phyloP scores from a whole-genome alignment of 1,284 basidiomycete species.

The Gastroboletus turbinatus region DNA sequence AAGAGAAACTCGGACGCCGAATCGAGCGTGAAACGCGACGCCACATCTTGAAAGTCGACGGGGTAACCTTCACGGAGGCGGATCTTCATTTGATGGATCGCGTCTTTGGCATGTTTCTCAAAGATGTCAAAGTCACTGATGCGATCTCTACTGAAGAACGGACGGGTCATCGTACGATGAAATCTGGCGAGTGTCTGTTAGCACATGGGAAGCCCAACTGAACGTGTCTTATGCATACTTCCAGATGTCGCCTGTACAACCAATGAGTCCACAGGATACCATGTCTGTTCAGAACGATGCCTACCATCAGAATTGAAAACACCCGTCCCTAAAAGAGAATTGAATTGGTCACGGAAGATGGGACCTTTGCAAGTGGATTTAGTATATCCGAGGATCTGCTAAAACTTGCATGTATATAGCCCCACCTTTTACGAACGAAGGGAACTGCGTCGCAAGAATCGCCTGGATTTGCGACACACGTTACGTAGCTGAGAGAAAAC shows the following conservation, averaged over 20 bases:
- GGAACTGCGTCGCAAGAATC: constrained; percentile 40
- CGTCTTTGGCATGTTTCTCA: constrained; percentile 45
- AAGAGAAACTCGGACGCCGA: constrained; percentile 53
- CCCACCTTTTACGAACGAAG: constrained; percentile 44
- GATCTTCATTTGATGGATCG: constrained; percentile 40
- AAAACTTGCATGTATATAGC: background rate
- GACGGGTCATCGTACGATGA: constrained; percentile 57
- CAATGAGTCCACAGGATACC: background rate
- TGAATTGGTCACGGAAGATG: constrained; percentile 29
- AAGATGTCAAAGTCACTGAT: constrained; percentile 57
- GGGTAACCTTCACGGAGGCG: constrained; percentile 44
- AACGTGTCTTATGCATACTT: constrained; percentile 37
- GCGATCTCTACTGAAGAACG: constrained; percentile 55
- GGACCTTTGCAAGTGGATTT: constrained; percentile 16
- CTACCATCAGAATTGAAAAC: constrained; percentile 62
- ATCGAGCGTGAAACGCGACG: constrained; percentile 47
- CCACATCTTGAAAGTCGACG: constrained; percentile 52
- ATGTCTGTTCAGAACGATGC: background rate
- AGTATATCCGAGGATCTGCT: constrained; percentile 1
- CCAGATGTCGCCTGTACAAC: constrained; percentile 47
- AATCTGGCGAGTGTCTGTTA: constrained; percentile 37
- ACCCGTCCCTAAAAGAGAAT: constrained; percentile 48
- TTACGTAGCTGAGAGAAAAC: background rate
- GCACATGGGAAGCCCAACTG: background rate
- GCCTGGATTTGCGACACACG: constrained; percentile 22